These are phyloP conservation scores for Plasmodium gallinaceum DNA, from an alignment of 169 alveolate species.

Conservation along the genomic window DNA sequence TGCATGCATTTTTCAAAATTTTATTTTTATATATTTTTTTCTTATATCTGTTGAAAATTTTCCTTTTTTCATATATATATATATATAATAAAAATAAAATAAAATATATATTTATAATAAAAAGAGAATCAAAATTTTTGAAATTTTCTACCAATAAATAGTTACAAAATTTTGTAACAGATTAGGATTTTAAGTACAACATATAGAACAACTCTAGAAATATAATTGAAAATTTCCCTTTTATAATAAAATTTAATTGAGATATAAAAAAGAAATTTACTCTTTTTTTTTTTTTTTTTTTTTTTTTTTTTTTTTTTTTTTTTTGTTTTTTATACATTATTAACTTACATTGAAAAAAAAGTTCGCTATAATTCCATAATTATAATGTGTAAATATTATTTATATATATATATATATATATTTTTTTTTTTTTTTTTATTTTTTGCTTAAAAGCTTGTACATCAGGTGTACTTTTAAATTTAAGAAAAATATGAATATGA, in stretches of 20 bases:
- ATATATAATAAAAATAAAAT: background rate
- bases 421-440: background rate
- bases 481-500: background rate
- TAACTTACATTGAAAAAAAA: constrained; percentile 15
- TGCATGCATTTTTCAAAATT: constrained; percentile 20
- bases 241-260: too few relatives aligned
- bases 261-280: background rate
- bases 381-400: background rate
- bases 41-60: background rate
- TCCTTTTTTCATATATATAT: background rate
- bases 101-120: background rate
- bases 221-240: too few relatives aligned
- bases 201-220: too few relatives aligned
- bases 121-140: too few relatives aligned
- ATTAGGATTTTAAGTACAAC: too few relatives aligned
- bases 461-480: too few relatives aligned
- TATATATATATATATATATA: background rate
- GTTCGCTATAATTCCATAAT: background rate
- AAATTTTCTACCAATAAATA: too few relatives aligned
- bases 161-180: too few relatives aligned
- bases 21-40: constrained; percentile 3
- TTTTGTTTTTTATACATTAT: background rate
- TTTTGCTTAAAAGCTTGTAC: background rate
- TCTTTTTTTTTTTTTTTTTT: background rate
- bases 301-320: constrained; percentile 1